Evolutionary conservation across 2,329 filamentous ascomycete genomes (phyloP), one percentile per base, ranked within the genome.

Genomic region (Pseudodiploospora longispora): DNA sequence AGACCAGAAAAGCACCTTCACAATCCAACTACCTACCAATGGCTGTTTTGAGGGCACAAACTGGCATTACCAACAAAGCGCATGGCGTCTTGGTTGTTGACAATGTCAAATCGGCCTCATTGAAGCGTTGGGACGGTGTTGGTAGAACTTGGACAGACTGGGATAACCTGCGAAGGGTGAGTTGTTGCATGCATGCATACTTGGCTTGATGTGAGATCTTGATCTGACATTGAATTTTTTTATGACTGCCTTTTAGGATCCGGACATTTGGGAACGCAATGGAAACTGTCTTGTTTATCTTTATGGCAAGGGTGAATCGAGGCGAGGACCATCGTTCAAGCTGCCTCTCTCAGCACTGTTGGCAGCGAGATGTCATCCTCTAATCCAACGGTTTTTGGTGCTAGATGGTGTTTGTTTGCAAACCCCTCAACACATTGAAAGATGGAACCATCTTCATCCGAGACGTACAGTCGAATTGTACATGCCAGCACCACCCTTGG

Each of bases 231-330:
- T 19, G 19, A 19, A 19, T 19, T 19, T 19, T 19, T 34, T 30
- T 2, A 38, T 10, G 7, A 19, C 3, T 19, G 19, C 19, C 19
- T 32, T 33, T 27, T 48, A 89, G 85, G 85, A 90, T 52, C 69
- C 76, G 3, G 85, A 88, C 51, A 68, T 91, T 3, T 90, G 82
- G 82, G 71, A 74, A 48, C 68, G 73, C 8, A 65, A 80, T 50
- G 85, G 82, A 10, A 79, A 88, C 56, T 89, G 85, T 54, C 69
- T 80, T 10, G 72, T 90, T 2, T 74, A 89, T 60, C 68, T 90
- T 0, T 82, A 86, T 54, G 75, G 66, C n/a, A 71, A 72, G 50
- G 82, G 81, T 34, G 76, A 79, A 44, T 85, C 82, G 3, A 72
- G 71, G 46, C 69, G 78, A 52, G 81, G 81, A 0, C 80, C 85